These are phyloP conservation scores for Nelumbo lutea DNA, from an alignment of 164 flowering plant genomes.

Conservation along the genomic window DNA sequence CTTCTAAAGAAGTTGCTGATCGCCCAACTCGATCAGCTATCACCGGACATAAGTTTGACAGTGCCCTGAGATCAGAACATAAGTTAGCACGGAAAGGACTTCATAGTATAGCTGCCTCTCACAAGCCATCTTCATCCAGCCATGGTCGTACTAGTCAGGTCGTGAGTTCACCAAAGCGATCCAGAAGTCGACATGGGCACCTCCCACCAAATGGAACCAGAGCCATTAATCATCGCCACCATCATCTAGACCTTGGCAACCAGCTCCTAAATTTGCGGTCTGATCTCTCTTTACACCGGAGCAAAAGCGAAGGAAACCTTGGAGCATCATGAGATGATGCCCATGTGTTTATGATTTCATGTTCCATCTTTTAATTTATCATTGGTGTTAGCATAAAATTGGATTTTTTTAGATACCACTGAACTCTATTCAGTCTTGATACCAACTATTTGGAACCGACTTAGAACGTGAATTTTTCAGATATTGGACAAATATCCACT, in stretches of 20 bases:
- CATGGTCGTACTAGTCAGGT: slow-evolving; percentile 44
- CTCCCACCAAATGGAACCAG: slow-evolving; percentile 48
- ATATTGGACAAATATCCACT: no score
- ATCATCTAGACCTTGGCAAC: slow-evolving; percentile 30
- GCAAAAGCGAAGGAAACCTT: slow-evolving; percentile 71
- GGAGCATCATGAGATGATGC: slow-evolving; percentile 30
- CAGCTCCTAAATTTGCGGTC: slow-evolving; percentile 25
- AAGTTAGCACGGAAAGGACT: slow-evolving; percentile 47
- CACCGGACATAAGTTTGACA: slow-evolving; percentile 46
- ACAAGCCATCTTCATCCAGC: slow-evolving; percentile 35
- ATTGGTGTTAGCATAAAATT: not conserved
- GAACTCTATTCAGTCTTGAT: no score
- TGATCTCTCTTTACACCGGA: slow-evolving; percentile 47
- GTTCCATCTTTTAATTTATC: not conserved
- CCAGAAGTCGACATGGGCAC: slow-evolving; percentile 40
- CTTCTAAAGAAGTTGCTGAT: slow-evolving; percentile 62
- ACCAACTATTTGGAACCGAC: no score
- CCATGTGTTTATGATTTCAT: not conserved
- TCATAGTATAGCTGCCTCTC: slow-evolving; percentile 30
- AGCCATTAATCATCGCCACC: slow-evolving; percentile 27
- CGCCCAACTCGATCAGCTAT: slow-evolving; percentile 55
- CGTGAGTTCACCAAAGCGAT: slow-evolving; percentile 33
- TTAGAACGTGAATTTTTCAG: no score
- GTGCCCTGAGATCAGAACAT: slow-evolving; percentile 50
- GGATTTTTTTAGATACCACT: no score